A percentile compares a stretch with the other conserved stretches of the same genome.
Evolutionary conservation across 768 basidiomycete species (phyloP).

Genomic region (Xanthoconium stramineum): DNA sequence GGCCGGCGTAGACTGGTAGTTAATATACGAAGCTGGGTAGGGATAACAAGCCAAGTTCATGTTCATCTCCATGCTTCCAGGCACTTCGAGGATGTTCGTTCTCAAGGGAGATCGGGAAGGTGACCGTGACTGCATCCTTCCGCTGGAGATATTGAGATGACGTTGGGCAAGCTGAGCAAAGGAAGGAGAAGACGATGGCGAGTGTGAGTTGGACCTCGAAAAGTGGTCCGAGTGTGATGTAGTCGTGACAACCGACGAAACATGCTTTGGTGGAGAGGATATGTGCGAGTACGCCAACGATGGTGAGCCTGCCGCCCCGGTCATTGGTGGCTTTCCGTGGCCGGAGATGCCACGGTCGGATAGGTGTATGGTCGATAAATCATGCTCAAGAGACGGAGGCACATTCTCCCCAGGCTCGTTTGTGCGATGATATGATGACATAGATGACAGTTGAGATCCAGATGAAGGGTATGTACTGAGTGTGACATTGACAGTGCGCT

Average conservation of each 20-base stretch:
- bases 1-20: slow-evolving; percentile 56
- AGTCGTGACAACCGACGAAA: slow-evolving; percentile 48
- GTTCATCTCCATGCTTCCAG: slow-evolving; percentile 14
- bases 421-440: slow-evolving; percentile 28
- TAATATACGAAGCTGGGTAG: slow-evolving; percentile 37
- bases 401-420: slow-evolving; percentile 10
- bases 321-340: slow-evolving; percentile 4
- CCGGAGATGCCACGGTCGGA: slow-evolving; percentile 14
- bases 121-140: slow-evolving; percentile 29
- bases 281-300: slow-evolving; percentile 16
- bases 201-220: slow-evolving; percentile 13
- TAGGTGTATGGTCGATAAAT: slow-evolving; percentile 20
- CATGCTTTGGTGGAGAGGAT: slow-evolving; percentile 43
- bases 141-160: slow-evolving; percentile 19
- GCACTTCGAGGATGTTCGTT: slow-evolving; percentile 16
- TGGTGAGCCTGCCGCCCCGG: slow-evolving; percentile 6
- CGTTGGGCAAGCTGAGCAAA: slow-evolving; percentile 25
- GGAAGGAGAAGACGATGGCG: slow-evolving; percentile 9
- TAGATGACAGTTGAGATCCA: slow-evolving; percentile 35
- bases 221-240: slow-evolving; percentile 29
- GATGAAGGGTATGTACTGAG: slow-evolving; percentile 27
- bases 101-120: slow-evolving; percentile 32
- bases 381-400: slow-evolving; percentile 21
- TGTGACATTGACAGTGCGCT: slow-evolving; percentile 23
- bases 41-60: slow-evolving; percentile 7